phyloP scores from a whole-genome alignment of 805 yeast species.

The Candida sonorensis region DNA sequence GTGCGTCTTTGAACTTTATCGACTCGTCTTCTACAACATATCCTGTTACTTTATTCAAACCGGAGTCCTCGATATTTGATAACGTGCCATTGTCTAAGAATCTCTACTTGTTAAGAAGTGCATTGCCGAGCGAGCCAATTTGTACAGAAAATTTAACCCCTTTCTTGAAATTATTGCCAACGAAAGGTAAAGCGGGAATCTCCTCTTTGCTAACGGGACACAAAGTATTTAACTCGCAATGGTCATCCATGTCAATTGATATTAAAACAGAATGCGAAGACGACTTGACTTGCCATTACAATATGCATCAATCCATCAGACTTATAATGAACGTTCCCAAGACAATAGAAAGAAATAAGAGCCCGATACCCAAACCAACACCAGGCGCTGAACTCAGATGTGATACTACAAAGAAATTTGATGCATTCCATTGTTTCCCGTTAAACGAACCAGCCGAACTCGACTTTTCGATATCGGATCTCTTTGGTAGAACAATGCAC shows the following conservation, averaged over 20 bases:
- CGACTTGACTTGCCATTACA: conserved; percentile 35
- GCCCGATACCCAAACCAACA: conserved; percentile 76
- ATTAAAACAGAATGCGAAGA: conserved; percentile 48
- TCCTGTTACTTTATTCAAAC: conserved; percentile 40
- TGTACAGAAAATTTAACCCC: conserved; percentile 98
- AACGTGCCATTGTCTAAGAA: conserved; percentile 29
- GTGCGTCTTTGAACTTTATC: conserved; percentile 89
- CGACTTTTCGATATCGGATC: conserved; percentile 47
- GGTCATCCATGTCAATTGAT: conserved; percentile 94
- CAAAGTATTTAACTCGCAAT: conserved; percentile 79
- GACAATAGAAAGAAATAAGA: conserved; percentile 51
- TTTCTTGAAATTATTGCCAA: conserved; percentile 80
- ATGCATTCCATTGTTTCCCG: conserved; percentile 75
- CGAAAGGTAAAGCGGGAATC: conserved; percentile 86
- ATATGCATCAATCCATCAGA: conserved; percentile 61
- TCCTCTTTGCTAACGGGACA: conserved; percentile 85
- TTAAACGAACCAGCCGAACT: conserved; percentile 41
- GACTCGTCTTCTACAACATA: conserved; percentile 72
- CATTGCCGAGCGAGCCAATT: conserved; percentile 89
- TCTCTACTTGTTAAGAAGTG: conserved; percentile 64
- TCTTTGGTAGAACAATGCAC: conserved; percentile 63
- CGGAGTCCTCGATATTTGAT: conserved; percentile 14
- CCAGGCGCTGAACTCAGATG: conserved; percentile 69
- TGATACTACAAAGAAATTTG: conserved; percentile 53
- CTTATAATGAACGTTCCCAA: conserved; percentile 67